phyloP scores from a whole-genome alignment of 2,329 filamentous ascomycete genomes.

The Ceratocystiopsis sp. region DNA sequence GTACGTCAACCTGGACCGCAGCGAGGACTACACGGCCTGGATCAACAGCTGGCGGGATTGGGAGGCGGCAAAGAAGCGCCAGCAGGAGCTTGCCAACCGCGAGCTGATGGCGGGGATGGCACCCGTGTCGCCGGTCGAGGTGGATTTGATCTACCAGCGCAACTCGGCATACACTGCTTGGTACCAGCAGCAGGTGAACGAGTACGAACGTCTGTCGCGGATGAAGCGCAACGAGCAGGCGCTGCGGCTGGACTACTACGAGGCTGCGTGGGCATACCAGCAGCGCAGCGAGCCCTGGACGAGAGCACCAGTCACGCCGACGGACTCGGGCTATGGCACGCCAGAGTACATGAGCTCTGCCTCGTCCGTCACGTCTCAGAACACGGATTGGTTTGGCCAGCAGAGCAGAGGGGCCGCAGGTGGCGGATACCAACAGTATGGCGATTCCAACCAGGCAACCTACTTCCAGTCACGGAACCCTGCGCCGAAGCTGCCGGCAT shows the following conservation, averaged over 20 bases:
- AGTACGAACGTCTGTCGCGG: constrained; percentile 28
- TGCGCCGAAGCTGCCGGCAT: constrained; percentile 20
- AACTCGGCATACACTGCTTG: constrained; percentile 25
- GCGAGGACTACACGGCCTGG: constrained; percentile 53
- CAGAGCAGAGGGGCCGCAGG: constrained; percentile 7
- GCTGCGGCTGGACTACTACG: constrained; percentile 23
- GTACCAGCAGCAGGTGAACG: constrained; percentile 36
- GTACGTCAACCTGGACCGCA: constrained; percentile 67
- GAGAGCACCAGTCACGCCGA: constrained; percentile 35
- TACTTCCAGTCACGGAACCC: constrained; percentile 26
- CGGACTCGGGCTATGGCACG: constrained; percentile 44
- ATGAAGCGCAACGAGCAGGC: constrained; percentile 22
- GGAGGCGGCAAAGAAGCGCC: constrained; percentile 36
- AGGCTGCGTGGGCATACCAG: constrained; percentile 24
- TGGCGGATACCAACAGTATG: constrained; percentile 9
- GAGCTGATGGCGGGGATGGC: constrained; percentile 27
- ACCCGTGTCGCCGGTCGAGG: constrained; percentile 31
- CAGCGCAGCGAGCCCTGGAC: constrained; percentile 20
- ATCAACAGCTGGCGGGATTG: constrained; percentile 43
- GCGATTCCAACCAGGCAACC: too few relatives aligned
- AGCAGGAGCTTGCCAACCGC: constrained; percentile 28
- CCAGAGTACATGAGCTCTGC: constrained; percentile 41
- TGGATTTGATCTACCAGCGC: constrained; percentile 19
- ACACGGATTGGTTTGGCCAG: constrained; percentile 40
- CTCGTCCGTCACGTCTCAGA: constrained; percentile 34